Conservation (phyloP, 345 rosid species). For the Hibiscus mutabilis region DNA sequence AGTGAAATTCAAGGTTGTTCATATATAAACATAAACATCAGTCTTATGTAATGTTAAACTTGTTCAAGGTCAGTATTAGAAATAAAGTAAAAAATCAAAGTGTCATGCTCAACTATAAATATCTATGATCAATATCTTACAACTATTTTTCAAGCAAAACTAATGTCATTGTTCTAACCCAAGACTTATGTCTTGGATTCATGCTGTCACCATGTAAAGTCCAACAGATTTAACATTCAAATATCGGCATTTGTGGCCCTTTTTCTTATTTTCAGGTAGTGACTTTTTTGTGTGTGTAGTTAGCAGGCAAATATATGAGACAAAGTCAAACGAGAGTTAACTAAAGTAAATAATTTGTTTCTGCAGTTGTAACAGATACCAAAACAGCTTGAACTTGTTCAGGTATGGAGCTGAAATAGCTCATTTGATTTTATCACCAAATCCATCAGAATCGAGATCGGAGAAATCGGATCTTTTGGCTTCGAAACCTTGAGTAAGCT, state of each 20-base stretch:
- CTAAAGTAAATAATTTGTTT: not conserved
- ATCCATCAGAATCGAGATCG: constrained; percentile 7
- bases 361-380: not conserved
- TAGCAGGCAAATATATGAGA: not conserved
- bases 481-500: constrained; percentile 51
- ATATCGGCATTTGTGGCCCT: not conserved
- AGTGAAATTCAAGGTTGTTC: too few species aligned
- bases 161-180: not conserved
- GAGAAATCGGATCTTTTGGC: constrained; percentile 81
- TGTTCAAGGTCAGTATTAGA: not conserved
- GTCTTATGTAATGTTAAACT: too few species aligned
- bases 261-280: not conserved
- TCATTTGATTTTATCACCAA: not conserved
- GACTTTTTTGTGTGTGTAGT: not conserved
- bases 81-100: not conserved
- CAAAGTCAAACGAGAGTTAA: not conserved
- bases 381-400: not conserved
- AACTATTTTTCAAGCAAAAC: not conserved
- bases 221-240: not conserved
- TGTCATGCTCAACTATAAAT: not conserved
- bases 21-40: too few species aligned
- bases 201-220: not conserved
- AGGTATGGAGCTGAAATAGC: not conserved
- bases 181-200: not conserved
- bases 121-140: not conserved